phyloP scores from a whole-genome alignment of 2,329 filamentous ascomycete genomes.

The Escovopsis sp. region DNA sequence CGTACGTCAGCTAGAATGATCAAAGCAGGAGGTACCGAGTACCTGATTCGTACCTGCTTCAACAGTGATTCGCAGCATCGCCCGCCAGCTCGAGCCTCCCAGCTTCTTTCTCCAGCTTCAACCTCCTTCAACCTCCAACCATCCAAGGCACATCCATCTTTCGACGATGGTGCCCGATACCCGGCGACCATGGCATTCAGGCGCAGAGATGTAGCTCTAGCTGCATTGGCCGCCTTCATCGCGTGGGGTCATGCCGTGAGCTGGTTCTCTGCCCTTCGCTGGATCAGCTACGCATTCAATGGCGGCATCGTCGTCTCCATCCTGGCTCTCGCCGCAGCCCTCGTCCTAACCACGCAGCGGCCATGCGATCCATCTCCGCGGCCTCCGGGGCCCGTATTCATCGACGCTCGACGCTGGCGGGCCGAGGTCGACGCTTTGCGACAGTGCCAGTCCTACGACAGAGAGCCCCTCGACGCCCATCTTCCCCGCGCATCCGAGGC shows the following conservation, averaged over 20 bases:
- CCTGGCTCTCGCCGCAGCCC: conserved; percentile 38
- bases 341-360: conserved; percentile 36
- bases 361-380: conserved; percentile 25
- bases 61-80: too few species aligned
- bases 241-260: conserved; percentile 77
- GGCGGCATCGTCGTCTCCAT: conserved; percentile 47
- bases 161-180: conserved; percentile 18
- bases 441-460: conserved; percentile 50
- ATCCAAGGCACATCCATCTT: conserved; percentile 1
- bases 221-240: conserved; percentile 57
- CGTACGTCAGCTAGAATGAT: too few species aligned
- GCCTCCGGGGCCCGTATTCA: conserved; percentile 39
- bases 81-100: too few species aligned
- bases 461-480: conserved; percentile 56
- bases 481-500: conserved; percentile 67
- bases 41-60: too few species aligned
- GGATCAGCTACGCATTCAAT: conserved; percentile 71
- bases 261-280: conserved; percentile 72
- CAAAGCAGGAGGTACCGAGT: too few species aligned
- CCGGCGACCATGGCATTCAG: conserved; percentile 47
- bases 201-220: conserved; percentile 56
- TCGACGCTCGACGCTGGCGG: conserved; percentile 49
- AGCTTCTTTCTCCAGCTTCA: neutral
- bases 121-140: neutral
- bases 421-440: conserved; percentile 54